A percentile compares a stretch with the other conserved stretches of the same genome.
phyloP scores from a whole-genome alignment of 208 protist species.

The Zelonia costaricensis region DNA sequence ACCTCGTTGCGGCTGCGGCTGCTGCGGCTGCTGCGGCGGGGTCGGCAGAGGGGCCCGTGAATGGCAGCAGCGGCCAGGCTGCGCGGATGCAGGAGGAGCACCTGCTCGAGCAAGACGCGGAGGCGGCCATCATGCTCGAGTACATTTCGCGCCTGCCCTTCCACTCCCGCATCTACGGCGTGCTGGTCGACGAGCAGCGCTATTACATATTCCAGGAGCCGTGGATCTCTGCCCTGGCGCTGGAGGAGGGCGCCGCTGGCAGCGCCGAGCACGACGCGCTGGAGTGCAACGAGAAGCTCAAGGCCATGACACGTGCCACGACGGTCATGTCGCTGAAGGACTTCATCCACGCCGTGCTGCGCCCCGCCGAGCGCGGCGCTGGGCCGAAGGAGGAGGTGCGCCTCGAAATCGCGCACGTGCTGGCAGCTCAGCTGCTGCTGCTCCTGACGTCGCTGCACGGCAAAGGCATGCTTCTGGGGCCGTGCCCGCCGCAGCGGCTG shows the following conservation, averaged over 20 bases:
- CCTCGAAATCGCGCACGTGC: conserved; percentile 64
- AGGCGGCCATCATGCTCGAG: conserved; percentile 79
- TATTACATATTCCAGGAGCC: conserved; percentile 87
- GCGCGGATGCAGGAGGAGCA: conserved; percentile 46
- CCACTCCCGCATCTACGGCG: conserved; percentile 65
- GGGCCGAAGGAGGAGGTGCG: conserved; percentile 42
- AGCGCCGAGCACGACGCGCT: conserved; percentile 36
- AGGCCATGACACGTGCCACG: conserved; percentile 37
- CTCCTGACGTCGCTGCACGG: conserved; percentile 73
- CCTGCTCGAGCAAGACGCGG: conserved; percentile 60
- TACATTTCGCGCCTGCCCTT: conserved; percentile 79
- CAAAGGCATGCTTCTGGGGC: conserved; percentile 81
- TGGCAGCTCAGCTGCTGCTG: conserved; percentile 68
- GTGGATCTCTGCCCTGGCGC: conserved; percentile 70
- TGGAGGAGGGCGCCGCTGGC: conserved; percentile 43
- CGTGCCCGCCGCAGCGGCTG: conserved; percentile 63
- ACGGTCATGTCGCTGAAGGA: conserved; percentile 75
- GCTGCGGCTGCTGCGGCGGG: neutral
- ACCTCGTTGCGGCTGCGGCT: neutral
- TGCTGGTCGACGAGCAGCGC: conserved; percentile 73
- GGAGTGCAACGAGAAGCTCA: conserved; percentile 54
- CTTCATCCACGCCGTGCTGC: conserved; percentile 63
- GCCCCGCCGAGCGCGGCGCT: conserved; percentile 16
- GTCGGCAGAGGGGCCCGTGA: no score
- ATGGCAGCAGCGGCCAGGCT: conserved; percentile 10